A percentile compares a stretch with the other conserved stretches of the same genome.
phyloP scores from a whole-genome alignment of 140 eudicot genomes.

The Bidens hawaiensis region DNA sequence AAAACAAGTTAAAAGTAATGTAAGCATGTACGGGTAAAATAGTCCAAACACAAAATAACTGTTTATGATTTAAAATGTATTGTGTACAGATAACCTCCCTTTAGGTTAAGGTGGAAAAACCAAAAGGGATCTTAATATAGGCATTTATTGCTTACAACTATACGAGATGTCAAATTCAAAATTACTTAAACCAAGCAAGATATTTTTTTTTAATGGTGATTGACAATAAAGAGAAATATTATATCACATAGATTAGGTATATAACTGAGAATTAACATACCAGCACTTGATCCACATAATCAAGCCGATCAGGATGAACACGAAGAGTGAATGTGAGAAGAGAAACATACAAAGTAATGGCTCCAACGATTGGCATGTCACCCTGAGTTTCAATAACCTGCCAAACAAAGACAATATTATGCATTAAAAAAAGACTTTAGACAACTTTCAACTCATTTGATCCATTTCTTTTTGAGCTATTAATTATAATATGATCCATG shows the following conservation, averaged over 20 bases:
- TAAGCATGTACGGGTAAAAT: neutral
- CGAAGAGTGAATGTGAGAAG: constrained; percentile 95
- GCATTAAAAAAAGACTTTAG: neutral
- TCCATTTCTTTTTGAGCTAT: neutral
- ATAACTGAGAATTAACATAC: constrained; percentile 42
- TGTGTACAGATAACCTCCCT: neutral
- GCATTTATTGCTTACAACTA: neutral
- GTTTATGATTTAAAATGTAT: neutral
- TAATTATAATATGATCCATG: neutral
- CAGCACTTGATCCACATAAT: constrained; percentile 98
- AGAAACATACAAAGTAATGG: constrained; percentile 84
- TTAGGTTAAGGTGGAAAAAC: neutral
- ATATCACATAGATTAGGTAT: constrained; percentile 5
- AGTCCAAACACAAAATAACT: neutral
- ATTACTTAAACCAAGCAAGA: neutral
- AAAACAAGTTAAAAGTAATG: neutral
- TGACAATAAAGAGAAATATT: constrained; percentile 1
- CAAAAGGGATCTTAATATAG: neutral
- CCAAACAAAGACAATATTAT: constrained; percentile 18
- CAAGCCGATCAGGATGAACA: constrained; percentile 99
- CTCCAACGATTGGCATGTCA: constrained; percentile 98
- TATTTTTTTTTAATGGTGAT: neutral
- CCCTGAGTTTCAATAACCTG: constrained; percentile 96
- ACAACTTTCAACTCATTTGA: neutral
- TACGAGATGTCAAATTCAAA: constrained; percentile 1